Base-by-base conservation (phyloP, 768 basidiomycete species). In the Collybia mongolica region DNA sequence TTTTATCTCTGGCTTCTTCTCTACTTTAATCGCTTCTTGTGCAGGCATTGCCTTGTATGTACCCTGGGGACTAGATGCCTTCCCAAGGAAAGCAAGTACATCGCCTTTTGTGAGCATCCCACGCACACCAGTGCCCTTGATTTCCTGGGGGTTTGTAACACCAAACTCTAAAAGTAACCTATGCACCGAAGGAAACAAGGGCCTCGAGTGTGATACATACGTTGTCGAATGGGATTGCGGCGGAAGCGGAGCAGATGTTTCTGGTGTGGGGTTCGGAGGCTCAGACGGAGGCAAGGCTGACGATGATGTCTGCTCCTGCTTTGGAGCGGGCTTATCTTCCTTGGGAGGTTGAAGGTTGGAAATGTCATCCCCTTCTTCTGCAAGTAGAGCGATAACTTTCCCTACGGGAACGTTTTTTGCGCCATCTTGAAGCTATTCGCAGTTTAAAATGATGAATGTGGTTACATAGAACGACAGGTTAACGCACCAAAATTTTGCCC, bases 81-180 rank as follows among this genome's bases (percentile, higher is more conserved):
- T 85, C 17, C 96, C 96, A 5, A 97, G 75, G 68, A 83, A 85
- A 2, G 91, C 73, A 23, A 99, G 77, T 1, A 98, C 86, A 63
- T 99, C 96, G 9, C 97, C 97, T 67, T 98, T 98, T 42, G 95
- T 98, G 53, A 98, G 67, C 88, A 94, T 95, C 12, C 97, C 96
- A 32, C 90, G 80, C 46, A 90, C 75, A 43, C 96, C 96, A 2
- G 93, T 96, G 5, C 90, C 94, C 54, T 86, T 87, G 64, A 99
- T 89, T 48, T 75, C 72, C 45, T 81, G 80, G 19, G 81, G 70
- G 54, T 86, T 76, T 5, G 72, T 59, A 54, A 93, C 72, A 44
- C 68, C 71, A 60, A 90, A 67, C 53, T 89, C 78, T n/a, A 80
- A 67, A 14, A 96, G 76, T 43, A 94, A 76, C 48, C 95, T 88